A percentile compares a stretch with the other conserved stretches of the same genome.
These are phyloP conservation scores for Tephrocybe sp. DNA, from an alignment of 768 basidiomycete species.

Conservation along the genomic window DNA sequence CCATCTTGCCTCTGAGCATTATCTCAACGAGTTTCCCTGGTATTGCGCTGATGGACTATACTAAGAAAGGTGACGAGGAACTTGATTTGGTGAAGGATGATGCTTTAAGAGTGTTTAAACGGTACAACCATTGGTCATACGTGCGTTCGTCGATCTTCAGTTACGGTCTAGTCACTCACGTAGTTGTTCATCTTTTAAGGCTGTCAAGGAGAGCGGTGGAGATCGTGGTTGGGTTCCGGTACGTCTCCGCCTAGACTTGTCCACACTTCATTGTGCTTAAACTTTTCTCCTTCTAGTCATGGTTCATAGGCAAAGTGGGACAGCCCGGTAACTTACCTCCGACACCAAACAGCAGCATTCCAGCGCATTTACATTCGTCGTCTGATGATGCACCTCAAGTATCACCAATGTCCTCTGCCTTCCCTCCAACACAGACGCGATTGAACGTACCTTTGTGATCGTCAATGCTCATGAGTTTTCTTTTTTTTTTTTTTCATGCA, in stretches of 20 bases:
- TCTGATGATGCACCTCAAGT: conserved; percentile 46
- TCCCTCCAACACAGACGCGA: conserved; percentile 51
- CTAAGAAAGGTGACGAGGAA: conserved; percentile 91
- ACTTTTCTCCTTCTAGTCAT: conserved; percentile 49
- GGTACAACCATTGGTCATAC: conserved; percentile 98
- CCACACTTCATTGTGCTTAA: background rate
- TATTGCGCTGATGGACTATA: conserved; percentile 94
- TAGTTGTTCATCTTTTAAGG: conserved; percentile 38
- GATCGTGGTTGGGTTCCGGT: conserved; percentile 97
- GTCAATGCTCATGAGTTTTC: too few species aligned
- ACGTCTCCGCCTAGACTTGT: conserved; percentile 24
- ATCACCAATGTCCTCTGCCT: conserved; percentile 84
- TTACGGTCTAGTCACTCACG: conserved; percentile 6
- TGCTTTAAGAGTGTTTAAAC: conserved; percentile 87
- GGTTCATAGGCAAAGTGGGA: conserved; percentile 90
- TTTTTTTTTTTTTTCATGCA: background rate
- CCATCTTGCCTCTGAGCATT: conserved; percentile 87
- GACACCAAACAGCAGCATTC: conserved; percentile 41
- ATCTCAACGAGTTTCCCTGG: conserved; percentile 98
- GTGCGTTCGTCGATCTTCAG: conserved; percentile 37
- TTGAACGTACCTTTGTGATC: conserved; percentile 20
- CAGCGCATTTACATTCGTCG: conserved; percentile 22
- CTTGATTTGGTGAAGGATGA: conserved; percentile 88
- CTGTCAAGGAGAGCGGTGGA: conserved; percentile 90
- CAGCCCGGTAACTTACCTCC: conserved; percentile 47